Conservation (phyloP, 2,329 filamentous ascomycete species). For the Mycogone perniciosa region DNA sequence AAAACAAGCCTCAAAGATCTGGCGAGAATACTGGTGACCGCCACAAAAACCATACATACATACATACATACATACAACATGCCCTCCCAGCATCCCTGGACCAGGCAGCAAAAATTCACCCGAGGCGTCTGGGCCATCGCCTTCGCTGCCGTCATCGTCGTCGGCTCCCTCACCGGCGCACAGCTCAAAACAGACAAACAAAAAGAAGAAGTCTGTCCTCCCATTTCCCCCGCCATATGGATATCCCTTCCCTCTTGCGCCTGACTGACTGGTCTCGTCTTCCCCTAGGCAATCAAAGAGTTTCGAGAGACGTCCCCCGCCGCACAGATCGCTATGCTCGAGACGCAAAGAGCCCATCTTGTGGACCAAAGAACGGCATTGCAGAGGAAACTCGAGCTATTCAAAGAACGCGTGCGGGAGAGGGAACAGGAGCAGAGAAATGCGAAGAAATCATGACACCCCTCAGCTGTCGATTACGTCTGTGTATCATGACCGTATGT, state of each 20-base stretch:
- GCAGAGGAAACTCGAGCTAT: constrained; percentile 36
- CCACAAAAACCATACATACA: background rate
- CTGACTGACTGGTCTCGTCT: background rate
- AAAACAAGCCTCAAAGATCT: constrained; percentile 20
- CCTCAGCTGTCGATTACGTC: background rate
- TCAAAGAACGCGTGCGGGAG: constrained; percentile 34
- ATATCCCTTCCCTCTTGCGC: background rate
- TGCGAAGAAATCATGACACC: constrained; percentile 8
- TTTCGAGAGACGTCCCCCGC: constrained; percentile 34
- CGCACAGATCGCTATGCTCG: constrained; percentile 40
- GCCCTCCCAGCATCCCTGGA: constrained; percentile 17
- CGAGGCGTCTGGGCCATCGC: constrained; percentile 36
- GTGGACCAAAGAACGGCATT: constrained; percentile 33
- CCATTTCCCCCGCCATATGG: constrained; percentile 1
- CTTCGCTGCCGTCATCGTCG: constrained; percentile 40
- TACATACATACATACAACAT: background rate
- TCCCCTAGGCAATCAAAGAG: constrained; percentile 26
- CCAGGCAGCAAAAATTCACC: constrained; percentile 28
- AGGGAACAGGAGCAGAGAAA: constrained; percentile 25
- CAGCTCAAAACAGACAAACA: constrained; percentile 44
- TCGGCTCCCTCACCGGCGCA: constrained; percentile 43
- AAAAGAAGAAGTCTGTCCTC: constrained; percentile 33
- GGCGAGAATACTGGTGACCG: constrained; percentile 23
- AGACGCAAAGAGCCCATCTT: constrained; percentile 35
- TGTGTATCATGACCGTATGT: background rate